These are phyloP conservation scores for Mortierella sp. DNA, from an alignment of 371 early-diverging fungal genomes.

Conservation along the genomic window DNA sequence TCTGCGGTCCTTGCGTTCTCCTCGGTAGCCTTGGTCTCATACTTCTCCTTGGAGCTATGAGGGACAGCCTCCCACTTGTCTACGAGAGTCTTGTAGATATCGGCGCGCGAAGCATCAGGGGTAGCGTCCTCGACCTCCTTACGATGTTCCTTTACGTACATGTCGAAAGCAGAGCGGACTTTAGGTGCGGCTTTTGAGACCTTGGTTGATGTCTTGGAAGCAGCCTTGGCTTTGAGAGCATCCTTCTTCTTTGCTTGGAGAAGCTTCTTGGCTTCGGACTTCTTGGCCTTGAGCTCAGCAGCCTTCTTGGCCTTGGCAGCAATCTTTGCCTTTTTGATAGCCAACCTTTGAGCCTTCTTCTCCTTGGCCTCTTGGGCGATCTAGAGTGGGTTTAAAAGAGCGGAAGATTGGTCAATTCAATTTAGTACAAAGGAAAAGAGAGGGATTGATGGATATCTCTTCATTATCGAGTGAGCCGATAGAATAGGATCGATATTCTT, in stretches of 20 bases:
- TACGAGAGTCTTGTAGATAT: slow-evolving; percentile 36
- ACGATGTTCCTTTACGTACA: slow-evolving; percentile 47
- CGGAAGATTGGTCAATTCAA: neutral
- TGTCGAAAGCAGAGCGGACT: slow-evolving; percentile 46
- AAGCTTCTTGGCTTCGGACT: slow-evolving; percentile 34
- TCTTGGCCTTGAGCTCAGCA: slow-evolving; percentile 38
- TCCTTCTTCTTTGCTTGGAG: slow-evolving; percentile 37
- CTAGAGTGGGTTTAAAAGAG: neutral
- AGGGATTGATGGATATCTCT: neutral
- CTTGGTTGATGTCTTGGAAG: slow-evolving; percentile 13
- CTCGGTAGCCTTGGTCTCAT: slow-evolving; percentile 35
- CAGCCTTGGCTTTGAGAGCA: slow-evolving; percentile 41
- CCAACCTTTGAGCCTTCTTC: slow-evolving; percentile 37
- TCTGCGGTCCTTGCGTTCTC: slow-evolving; percentile 48
- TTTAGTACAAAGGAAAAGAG: neutral
- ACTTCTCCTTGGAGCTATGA: slow-evolving; percentile 21
- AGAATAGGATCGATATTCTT: neutral
- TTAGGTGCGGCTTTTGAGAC: slow-evolving; percentile 22
- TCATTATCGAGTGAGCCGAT: too few relatives aligned
- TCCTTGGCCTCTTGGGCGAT: slow-evolving; percentile 38
- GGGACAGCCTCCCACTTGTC: slow-evolving; percentile 51
- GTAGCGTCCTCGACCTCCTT: slow-evolving; percentile 40
- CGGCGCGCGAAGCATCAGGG: slow-evolving; percentile 50
- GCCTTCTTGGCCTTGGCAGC: slow-evolving; percentile 48
- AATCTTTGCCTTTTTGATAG: slow-evolving; percentile 29